Base-by-base conservation (phyloP, 495 filamentous ascomycete species). In the Penicillium turbatum region DNA sequence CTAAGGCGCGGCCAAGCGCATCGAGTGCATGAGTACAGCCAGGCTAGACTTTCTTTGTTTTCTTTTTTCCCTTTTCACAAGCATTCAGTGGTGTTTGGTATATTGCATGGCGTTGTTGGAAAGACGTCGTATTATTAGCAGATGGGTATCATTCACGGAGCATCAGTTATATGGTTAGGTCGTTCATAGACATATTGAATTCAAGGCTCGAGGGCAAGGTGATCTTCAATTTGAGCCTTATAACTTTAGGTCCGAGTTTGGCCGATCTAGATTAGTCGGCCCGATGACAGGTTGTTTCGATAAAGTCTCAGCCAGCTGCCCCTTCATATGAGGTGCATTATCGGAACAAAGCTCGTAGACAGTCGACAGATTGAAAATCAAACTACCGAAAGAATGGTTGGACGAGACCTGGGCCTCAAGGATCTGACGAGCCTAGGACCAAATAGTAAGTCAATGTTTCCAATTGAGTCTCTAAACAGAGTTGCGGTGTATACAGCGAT, bases 291-390 rank as follows among this genome's bases (percentile, higher is more conserved):
- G 67, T 56, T 79, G 74, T 12, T 66, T 72, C 1, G 90, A 85
- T 13, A 95, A 74, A 29, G 74, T 79, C 62, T 88, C 86, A 7
- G 87, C 83, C 19, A 97, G 74, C 17, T 71, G 66, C 16, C 79
- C 66, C 71, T 96, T 97, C 60, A 86, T 66, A 13, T 75, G 75
- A 42, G 76, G 71, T n/a, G 86, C 77, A 54, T 79, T 78, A 51
- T 97, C 92, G 2, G 86, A 89, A 60, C 87, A 92, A 5, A 98
- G 81, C 68, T 98, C 93, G 64, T 95, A 98, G 58, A 95, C 80
- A 0, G 93, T 97, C 13, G 83, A 79, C 7, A 98, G 73, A 64
- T 98, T 98, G 69, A 97, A 98, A 1, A 90, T 79, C 15, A 95
- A 65, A 8, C 86, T 86, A 39, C 83, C 80, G 56, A 91, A 95